These are phyloP conservation scores for Malus sylvestris DNA, from an alignment of 306 rosid species.

Conservation along the genomic window DNA sequence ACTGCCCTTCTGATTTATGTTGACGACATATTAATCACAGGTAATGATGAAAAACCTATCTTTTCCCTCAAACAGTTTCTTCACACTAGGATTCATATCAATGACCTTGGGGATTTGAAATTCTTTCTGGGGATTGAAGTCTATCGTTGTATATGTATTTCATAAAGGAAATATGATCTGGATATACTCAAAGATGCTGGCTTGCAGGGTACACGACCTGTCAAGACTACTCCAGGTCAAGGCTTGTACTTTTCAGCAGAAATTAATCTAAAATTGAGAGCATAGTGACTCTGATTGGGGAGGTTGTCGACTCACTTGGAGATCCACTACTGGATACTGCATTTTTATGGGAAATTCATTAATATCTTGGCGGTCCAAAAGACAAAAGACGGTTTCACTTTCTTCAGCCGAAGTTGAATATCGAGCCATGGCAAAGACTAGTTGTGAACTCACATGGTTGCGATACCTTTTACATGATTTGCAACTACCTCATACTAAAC, in stretches of 20 bases:
- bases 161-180: too few relatives aligned
- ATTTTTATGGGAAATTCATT: background rate
- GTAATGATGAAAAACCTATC: background rate
- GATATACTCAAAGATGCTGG: too few relatives aligned
- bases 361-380: background rate
- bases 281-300: background rate
- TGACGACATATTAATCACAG: background rate
- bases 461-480: background rate
- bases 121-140: background rate
- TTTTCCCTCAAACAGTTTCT: too few relatives aligned
- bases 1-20: background rate
- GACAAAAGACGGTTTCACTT: background rate
- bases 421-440: background rate
- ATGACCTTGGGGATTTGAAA: background rate
- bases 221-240: background rate
- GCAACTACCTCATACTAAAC: background rate
- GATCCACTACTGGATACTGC: background rate
- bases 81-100: background rate
- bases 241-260: background rate
- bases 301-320: background rate
- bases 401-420: background rate
- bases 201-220: too few relatives aligned
- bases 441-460: background rate
- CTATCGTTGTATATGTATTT: background rate
- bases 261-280: background rate